These are phyloP conservation scores for Kodamaea lidongshanica DNA, from an alignment of 805 yeast genomes.

Conservation along the genomic window DNA sequence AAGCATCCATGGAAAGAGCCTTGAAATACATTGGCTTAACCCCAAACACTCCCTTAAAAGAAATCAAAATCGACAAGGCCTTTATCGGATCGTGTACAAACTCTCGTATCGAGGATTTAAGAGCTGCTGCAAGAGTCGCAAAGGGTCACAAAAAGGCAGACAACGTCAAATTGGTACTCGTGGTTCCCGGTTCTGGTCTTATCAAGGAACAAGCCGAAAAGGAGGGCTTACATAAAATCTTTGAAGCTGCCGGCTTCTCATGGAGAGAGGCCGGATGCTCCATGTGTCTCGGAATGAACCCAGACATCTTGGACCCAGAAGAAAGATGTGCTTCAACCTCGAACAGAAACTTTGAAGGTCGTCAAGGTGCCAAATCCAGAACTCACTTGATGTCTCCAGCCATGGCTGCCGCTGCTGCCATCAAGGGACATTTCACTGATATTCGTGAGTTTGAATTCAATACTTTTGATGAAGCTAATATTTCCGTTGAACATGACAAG, in stretches of 20 bases:
- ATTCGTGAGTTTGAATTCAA: conserved; percentile 74
- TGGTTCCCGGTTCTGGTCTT: conserved; percentile 97
- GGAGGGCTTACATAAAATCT: conserved; percentile 91
- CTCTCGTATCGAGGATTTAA: conserved; percentile 93
- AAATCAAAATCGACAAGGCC: conserved; percentile 82
- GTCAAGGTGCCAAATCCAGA: conserved; percentile 95
- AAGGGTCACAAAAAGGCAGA: conserved; percentile 84
- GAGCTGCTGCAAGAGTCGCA: conserved; percentile 91
- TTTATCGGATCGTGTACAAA: conserved; percentile 98
- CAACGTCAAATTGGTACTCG: conserved; percentile 73
- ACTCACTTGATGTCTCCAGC: conserved; percentile 98
- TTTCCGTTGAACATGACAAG: conserved; percentile 47
- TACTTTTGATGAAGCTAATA: conserved; percentile 53
- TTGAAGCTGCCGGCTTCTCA: conserved; percentile 87
- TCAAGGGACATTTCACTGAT: conserved; percentile 84
- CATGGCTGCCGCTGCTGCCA: conserved; percentile 99
- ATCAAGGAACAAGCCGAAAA: conserved; percentile 89
- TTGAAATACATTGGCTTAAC: conserved; percentile 85
- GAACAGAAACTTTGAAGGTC: conserved; percentile 97
- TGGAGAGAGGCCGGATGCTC: conserved; percentile 99
- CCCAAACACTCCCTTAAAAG: conserved; percentile 72
- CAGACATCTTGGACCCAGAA: conserved; percentile 88
- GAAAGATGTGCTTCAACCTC: conserved; percentile 99
- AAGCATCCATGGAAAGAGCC: conserved; percentile 85
- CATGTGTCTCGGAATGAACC: conserved; percentile 99